Percentiles rank a stretch among this genome's conserved stretches.
These are phyloP conservation scores for Plasmodium ovale DNA, from an alignment of 169 alveolate genomes.

Conservation along the genomic window DNA sequence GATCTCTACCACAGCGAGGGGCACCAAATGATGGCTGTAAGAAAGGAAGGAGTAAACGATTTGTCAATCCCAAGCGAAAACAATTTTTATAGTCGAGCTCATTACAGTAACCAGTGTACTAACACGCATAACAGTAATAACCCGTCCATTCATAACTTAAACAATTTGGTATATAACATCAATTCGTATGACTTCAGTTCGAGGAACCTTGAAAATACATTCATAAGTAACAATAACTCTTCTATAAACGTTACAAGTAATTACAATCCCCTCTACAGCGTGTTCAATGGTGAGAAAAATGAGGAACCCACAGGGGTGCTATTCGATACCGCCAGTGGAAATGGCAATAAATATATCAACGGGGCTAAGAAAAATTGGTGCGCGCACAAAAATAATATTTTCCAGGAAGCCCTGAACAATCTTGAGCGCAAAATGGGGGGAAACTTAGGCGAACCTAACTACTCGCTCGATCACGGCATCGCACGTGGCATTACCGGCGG, in stretches of 20 bases:
- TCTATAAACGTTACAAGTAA: neutral
- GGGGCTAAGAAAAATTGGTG: neutral
- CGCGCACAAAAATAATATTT: neutral
- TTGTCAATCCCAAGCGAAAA: neutral
- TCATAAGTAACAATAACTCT: neutral
- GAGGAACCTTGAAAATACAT: neutral
- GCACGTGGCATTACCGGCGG: neutral
- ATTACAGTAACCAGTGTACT: neutral
- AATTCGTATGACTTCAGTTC: constrained; percentile 19
- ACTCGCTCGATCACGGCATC: neutral
- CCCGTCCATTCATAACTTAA: constrained; percentile 5
- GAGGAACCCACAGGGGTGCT: neutral
- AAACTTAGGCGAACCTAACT: neutral
- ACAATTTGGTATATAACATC: constrained; percentile 23
- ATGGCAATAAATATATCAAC: neutral
- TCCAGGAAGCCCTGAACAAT: neutral
- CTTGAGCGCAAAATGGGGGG: neutral
- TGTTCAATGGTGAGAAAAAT: neutral
- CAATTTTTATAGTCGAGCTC: neutral
- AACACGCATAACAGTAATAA: neutral
- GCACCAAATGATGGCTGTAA: neutral
- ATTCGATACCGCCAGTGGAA: neutral
- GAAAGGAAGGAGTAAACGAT: neutral
- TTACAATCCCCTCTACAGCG: neutral
- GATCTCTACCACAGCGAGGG: neutral